Conservation (phyloP, 352 stramenopile species). For the Phytophthora pinifolia region DNA sequence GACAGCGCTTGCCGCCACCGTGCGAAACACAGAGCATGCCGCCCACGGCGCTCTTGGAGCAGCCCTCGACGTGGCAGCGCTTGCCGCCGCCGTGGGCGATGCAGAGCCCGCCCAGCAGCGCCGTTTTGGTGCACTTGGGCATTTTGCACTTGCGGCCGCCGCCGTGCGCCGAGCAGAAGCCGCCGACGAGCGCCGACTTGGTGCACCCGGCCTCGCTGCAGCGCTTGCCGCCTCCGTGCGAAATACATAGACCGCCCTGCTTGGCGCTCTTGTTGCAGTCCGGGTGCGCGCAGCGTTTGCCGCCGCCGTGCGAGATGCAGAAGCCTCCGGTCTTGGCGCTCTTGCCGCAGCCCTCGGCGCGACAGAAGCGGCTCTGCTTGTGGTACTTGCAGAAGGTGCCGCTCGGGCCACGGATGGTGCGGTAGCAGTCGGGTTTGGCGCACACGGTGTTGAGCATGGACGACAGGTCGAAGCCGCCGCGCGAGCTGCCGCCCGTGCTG, state of each 20-base stretch:
- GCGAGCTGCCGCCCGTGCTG: constrained; percentile 28
- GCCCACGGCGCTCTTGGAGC: constrained; percentile 67
- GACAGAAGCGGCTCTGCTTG: constrained; percentile 83
- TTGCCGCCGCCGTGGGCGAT: constrained; percentile 83
- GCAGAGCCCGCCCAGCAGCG: constrained; percentile 72
- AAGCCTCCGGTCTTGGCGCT: constrained; percentile 80
- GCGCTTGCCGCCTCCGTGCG: constrained; percentile 79
- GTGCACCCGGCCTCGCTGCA: constrained; percentile 72
- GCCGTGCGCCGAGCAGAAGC: constrained; percentile 83
- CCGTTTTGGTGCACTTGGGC: constrained; percentile 74
- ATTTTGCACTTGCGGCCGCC: constrained; percentile 77
- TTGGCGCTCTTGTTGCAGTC: constrained; percentile 87
- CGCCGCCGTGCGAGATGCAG: constrained; percentile 73
- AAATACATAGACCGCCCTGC: constrained; percentile 80
- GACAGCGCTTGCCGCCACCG: constrained; percentile 70
- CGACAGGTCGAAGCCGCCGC: constrained; percentile 51
- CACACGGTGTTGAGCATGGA: constrained; percentile 81
- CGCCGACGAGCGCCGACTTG: constrained; percentile 80
- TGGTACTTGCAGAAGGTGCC: constrained; percentile 85
- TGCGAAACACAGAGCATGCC: constrained; percentile 71
- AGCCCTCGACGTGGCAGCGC: constrained; percentile 69
- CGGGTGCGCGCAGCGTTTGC: constrained; percentile 65
- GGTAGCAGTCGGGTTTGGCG: constrained; percentile 75
- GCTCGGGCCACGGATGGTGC: constrained; percentile 62
- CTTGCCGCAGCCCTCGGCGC: constrained; percentile 65